Base-by-base conservation (phyloP, 2,329 filamentous ascomycete genomes). In the Colletotrichum neosansevieriae region DNA sequence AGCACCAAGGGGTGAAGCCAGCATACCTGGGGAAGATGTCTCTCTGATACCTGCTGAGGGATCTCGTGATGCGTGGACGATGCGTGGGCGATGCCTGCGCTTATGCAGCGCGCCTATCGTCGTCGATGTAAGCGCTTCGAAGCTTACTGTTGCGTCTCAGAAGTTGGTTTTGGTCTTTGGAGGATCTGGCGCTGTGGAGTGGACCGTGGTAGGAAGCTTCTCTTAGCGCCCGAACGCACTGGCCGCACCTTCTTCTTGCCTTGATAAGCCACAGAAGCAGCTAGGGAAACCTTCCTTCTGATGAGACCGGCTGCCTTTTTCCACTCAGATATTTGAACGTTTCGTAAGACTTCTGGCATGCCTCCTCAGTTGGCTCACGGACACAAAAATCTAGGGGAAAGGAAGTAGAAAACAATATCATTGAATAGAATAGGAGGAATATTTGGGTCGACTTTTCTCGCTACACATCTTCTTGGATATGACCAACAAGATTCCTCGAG, bases 191-290 rank as follows among this genome's bases (percentile, higher is more conserved):
- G 56, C 34, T 56, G 57, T 67, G 63, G 63, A 67, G 57, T 57
- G n/a, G n/a, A n/a, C n/a, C n/a, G n/a, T n/a, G 44, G 45, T 38
- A 58, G 38, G 11, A 57, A 65, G 47, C 65, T 65, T 59, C 54
- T 47, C 15, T 24, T 68, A 65, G 65, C 61, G 65, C 57, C 66
- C 56, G 57, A 67, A 58, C 63, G 67, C 67, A 69, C 67, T 69
- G 67, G 62, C 67, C 67, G 53, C 67, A 69, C 57, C 57, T 69
- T 69, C 63, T 67, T 67, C 36, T 21, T 11, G 32, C 11, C 49
- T 44, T 19, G 45, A 54, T 64, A 36, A 56, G 19, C 19, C 51
- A 44, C 38, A 44, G 54, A 68, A 68, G 65, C 45, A 29, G 5
- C 3, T 6, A n/a, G 17, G 29, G 32, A 49, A 36, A 17, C 15